phyloP scores from a whole-genome alignment of 2,329 filamentous ascomycete species.

The Ophiostoma ulmi region DNA sequence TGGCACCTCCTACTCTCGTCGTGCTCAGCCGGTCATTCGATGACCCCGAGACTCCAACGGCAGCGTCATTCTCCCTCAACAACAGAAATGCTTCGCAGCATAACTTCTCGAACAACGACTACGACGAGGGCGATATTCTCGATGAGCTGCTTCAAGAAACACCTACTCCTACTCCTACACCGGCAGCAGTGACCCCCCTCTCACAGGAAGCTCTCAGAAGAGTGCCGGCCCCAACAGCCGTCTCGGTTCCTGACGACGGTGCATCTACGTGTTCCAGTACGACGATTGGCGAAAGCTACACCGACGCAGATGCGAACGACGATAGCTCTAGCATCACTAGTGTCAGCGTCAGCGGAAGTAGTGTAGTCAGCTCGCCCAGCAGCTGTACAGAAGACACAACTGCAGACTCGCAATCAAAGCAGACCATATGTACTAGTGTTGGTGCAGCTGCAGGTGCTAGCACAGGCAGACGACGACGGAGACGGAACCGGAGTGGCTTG shows the following conservation, averaged over 20 bases:
- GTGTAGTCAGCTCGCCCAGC: neutral
- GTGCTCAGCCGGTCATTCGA: neutral
- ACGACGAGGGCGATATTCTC: conserved; percentile 23
- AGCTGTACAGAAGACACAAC: neutral
- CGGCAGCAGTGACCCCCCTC: neutral
- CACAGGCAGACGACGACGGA: neutral
- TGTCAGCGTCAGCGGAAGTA: conserved; percentile 5
- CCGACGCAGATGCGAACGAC: conserved; percentile 10
- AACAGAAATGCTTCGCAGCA: neutral
- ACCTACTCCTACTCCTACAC: neutral
- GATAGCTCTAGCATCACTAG: conserved; percentile 14
- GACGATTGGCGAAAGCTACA: neutral
- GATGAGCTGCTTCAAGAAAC: conserved; percentile 20
- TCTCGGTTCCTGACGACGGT: conserved; percentile 7
- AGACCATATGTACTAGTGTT: neutral
- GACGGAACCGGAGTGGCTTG: neutral
- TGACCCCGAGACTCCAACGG: neutral
- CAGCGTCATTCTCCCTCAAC: neutral
- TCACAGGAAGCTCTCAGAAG: neutral
- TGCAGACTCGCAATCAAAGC: neutral
- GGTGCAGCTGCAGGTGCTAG: neutral
- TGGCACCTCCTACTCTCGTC: neutral
- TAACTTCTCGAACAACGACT: conserved; percentile 14
- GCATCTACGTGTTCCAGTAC: conserved; percentile 18
- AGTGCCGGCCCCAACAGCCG: neutral